Evolutionary conservation across 2,329 filamentous ascomycete species (phyloP).

Genomic region (Trichoderma sp.): DNA sequence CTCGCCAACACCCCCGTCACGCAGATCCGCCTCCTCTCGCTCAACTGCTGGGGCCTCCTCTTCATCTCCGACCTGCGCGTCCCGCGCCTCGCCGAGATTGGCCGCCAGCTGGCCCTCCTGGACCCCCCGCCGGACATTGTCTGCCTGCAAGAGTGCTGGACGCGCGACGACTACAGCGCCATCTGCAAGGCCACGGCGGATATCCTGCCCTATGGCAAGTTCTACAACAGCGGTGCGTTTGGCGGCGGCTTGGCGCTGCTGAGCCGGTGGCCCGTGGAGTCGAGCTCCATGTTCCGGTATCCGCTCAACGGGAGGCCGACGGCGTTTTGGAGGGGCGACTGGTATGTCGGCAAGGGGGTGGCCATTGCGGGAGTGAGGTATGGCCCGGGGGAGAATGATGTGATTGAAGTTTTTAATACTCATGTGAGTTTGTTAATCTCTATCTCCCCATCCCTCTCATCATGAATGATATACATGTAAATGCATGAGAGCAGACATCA

Average conservation of each 20-base stretch:
- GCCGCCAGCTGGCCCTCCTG: constrained; percentile 71
- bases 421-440: constrained; percentile 60
- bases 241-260: constrained; percentile 88
- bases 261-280: constrained; percentile 88
- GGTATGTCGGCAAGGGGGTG: constrained; percentile 94
- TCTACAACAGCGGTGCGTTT: constrained; percentile 88
- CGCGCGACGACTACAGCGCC: constrained; percentile 77
- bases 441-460: no score
- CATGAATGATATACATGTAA: no score
- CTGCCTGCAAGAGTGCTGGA: constrained; percentile 95
- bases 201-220: constrained; percentile 87
- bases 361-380: constrained; percentile 80
- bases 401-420: constrained; percentile 90
- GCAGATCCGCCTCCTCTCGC: constrained; percentile 77
- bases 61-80: constrained; percentile 77
- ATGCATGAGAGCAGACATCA: neutral
- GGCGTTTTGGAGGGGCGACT: constrained; percentile 92
- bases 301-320: constrained; percentile 92
- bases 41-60: constrained; percentile 98
- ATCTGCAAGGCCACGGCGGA: constrained; percentile 74
- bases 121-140: constrained; percentile 79
- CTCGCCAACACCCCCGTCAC: constrained; percentile 33
- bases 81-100: constrained; percentile 82
- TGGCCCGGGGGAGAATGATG: constrained; percentile 64
- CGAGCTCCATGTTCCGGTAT: constrained; percentile 84